phyloP scores from a whole-genome alignment of 1,284 basidiomycete genomes.

The Leccinum griseonigrum region DNA sequence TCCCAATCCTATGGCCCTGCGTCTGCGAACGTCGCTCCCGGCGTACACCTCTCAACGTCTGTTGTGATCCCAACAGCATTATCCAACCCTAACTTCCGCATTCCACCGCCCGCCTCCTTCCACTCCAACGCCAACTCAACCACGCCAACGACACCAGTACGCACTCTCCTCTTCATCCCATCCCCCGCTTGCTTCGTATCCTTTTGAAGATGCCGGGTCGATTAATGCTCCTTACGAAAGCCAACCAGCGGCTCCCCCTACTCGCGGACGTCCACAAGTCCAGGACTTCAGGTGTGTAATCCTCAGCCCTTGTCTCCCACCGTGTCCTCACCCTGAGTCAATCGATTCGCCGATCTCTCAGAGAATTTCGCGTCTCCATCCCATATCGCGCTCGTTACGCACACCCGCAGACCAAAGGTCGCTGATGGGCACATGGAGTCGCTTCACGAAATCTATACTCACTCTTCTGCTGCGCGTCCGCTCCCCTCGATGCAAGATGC shows the following conservation, averaged over 20 bases:
- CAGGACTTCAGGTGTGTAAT: constrained; percentile 28
- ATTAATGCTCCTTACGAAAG: constrained; percentile 19
- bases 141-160: constrained; percentile 18
- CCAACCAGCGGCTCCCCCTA: constrained; percentile 10
- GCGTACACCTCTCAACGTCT: constrained; percentile 27
- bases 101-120: constrained; percentile 30
- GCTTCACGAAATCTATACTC: constrained; percentile 29
- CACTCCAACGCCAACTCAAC: constrained; percentile 30
- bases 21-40: constrained; percentile 12
- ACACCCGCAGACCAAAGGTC: constrained; percentile 20
- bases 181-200: constrained; percentile 22
- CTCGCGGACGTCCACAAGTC: constrained; percentile 21
- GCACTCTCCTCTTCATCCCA: constrained; percentile 21
- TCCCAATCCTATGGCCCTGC: constrained; percentile 20
- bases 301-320: neutral
- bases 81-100: constrained; percentile 30
- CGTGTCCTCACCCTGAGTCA: constrained; percentile 1
- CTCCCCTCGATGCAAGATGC: constrained; percentile 22
- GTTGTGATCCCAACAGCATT: no score
- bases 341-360: constrained; percentile 17
- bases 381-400: constrained; percentile 26
- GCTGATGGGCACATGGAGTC: constrained; percentile 27
- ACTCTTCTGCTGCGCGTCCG: constrained; percentile 14
- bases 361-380: constrained; percentile 23
- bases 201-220: constrained; percentile 24